These are phyloP conservation scores for Phytophthora lateralis DNA, from an alignment of 352 stramenopile genomes.

Conservation along the genomic window DNA sequence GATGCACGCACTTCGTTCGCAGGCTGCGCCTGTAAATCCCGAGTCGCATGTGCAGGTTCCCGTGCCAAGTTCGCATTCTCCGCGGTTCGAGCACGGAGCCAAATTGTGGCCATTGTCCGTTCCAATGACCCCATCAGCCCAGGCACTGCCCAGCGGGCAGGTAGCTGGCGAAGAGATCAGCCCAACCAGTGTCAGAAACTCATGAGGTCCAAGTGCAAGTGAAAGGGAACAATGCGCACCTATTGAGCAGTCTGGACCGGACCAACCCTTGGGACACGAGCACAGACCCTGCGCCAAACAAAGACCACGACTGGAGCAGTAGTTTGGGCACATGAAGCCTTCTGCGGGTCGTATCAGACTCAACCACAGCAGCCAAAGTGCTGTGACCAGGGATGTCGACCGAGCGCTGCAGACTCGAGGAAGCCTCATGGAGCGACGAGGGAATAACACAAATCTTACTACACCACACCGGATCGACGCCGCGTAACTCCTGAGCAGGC, in stretches of 20 bases:
- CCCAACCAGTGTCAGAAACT: not conserved
- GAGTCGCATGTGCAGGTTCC: slow-evolving; percentile 67
- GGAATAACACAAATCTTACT: slow-evolving; percentile 17
- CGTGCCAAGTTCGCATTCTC: slow-evolving; percentile 58
- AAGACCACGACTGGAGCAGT: slow-evolving; percentile 71
- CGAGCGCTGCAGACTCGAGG: slow-evolving; percentile 1
- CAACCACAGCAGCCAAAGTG: slow-evolving; percentile 16
- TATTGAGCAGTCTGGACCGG: slow-evolving; percentile 65
- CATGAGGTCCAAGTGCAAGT: not conserved
- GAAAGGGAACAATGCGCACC: slow-evolving; percentile 20
- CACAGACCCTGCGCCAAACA: slow-evolving; percentile 65
- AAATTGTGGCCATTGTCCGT: slow-evolving; percentile 80
- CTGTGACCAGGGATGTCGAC: slow-evolving; percentile 1
- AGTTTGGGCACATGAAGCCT: slow-evolving; percentile 68
- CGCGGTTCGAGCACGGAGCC: slow-evolving; percentile 90
- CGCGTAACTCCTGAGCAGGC: slow-evolving; percentile 19
- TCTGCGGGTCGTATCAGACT: slow-evolving; percentile 7
- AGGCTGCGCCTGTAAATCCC: slow-evolving; percentile 82
- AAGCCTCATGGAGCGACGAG: slow-evolving; percentile 19
- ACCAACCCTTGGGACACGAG: slow-evolving; percentile 51
- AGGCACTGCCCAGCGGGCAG: slow-evolving; percentile 72
- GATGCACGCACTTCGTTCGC: slow-evolving; percentile 63
- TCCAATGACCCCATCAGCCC: slow-evolving; percentile 64
- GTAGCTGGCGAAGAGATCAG: slow-evolving; percentile 31
- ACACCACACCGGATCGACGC: slow-evolving; percentile 3